phyloP scores from a whole-genome alignment of 2,329 filamentous ascomycete species.

The Cadophora gregata region DNA sequence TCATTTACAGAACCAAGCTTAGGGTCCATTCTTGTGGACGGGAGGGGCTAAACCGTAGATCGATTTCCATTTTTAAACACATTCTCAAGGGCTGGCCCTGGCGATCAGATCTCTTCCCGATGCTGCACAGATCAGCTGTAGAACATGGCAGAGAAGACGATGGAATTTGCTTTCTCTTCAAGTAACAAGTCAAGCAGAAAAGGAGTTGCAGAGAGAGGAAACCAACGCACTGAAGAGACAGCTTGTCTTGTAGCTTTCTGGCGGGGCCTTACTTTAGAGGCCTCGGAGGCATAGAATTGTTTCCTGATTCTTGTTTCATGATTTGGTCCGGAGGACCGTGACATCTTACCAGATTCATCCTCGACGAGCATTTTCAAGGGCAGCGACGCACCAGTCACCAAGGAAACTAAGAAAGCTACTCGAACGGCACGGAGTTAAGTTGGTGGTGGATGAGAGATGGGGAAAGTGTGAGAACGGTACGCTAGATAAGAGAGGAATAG shows the following conservation, averaged over 20 bases:
- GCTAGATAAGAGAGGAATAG: constrained; percentile 6
- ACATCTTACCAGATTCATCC: constrained; percentile 6
- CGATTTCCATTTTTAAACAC: constrained; percentile 7
- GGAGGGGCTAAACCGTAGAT: neutral
- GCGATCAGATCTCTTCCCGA: neutral
- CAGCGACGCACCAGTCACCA: neutral
- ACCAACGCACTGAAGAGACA: neutral
- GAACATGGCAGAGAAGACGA: constrained; percentile 12
- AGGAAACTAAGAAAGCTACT: neutral
- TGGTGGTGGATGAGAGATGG: constrained; percentile 1
- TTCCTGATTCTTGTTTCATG: constrained; percentile 9
- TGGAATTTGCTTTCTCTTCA: neutral
- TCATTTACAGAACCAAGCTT: constrained; percentile 1
- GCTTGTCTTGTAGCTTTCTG: neutral
- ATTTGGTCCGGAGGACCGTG: constrained; percentile 3
- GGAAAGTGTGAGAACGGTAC: constrained; percentile 11
- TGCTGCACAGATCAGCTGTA: constrained; percentile 10
- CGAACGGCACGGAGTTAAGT: constrained; percentile 6
- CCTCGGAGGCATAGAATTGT: neutral
- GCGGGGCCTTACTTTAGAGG: neutral
- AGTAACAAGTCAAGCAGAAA: neutral
- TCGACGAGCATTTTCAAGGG: constrained; percentile 1
- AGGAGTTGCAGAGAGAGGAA: neutral
- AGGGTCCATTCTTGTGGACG: neutral
- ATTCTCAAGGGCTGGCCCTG: neutral